Evolutionary conservation across 2,329 filamentous ascomycete genomes (phyloP).

Genomic region (Arachnomyces sp.): DNA sequence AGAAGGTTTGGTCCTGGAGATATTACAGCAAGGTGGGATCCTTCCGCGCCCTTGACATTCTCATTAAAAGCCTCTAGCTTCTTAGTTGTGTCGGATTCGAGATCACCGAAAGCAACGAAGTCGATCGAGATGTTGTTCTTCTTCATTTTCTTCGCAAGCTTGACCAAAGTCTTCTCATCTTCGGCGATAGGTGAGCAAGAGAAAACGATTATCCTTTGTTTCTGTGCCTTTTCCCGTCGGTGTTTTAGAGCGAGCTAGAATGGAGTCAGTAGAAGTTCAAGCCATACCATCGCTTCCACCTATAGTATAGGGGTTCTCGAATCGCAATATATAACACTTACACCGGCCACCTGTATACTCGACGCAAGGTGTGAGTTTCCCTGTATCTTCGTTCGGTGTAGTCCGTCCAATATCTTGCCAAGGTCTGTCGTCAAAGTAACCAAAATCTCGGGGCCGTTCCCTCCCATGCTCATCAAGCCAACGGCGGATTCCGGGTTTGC

Average conservation of each 20-base stretch:
- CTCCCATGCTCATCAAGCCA: slow-evolving; percentile 97
- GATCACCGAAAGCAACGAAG: slow-evolving; percentile 88
- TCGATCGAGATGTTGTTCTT: slow-evolving; percentile 92
- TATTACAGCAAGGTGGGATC: slow-evolving; percentile 83
- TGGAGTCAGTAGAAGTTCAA: slow-evolving; percentile 1
- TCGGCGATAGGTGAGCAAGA: slow-evolving; percentile 88
- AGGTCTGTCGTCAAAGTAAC: slow-evolving; percentile 94
- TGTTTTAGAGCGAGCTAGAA: slow-evolving; percentile 87
- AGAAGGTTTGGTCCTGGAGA: slow-evolving; percentile 85
- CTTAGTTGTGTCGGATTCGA: slow-evolving; percentile 77
- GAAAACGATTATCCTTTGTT: slow-evolving; percentile 94
- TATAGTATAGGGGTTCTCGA: too few species aligned
- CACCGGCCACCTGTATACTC: slow-evolving; percentile 87
- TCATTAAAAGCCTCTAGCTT: slow-evolving; percentile 93
- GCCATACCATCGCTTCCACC: too few species aligned
- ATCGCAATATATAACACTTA: slow-evolving; percentile 42
- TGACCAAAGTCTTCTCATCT: slow-evolving; percentile 77
- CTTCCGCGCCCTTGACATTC: slow-evolving; percentile 81
- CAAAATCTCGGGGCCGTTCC: slow-evolving; percentile 92
- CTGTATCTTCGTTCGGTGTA: slow-evolving; percentile 90
- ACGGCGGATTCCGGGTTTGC: slow-evolving; percentile 95
- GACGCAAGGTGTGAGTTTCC: slow-evolving; percentile 83
- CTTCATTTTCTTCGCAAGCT: slow-evolving; percentile 97
- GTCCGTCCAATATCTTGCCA: slow-evolving; percentile 84
- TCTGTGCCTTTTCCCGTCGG: slow-evolving; percentile 93